Conservation (phyloP, 495 filamentous ascomycete species). For the Ramalina intermedia region DNA sequence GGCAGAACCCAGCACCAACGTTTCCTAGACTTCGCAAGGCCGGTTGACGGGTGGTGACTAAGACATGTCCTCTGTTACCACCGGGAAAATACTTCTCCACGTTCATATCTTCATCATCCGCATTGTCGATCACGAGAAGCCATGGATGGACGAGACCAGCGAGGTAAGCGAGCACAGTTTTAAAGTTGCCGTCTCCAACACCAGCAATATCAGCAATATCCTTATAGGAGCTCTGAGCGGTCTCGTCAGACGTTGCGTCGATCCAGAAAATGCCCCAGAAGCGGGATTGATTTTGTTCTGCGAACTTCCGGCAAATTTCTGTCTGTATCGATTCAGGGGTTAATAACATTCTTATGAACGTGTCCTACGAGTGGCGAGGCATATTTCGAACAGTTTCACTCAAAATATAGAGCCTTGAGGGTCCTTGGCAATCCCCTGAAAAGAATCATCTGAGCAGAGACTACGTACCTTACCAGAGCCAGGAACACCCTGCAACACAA, state of each 20-base stretch:
- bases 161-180: constrained; percentile 13
- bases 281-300: constrained; percentile 18
- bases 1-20: constrained; percentile 14
- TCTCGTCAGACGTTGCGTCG: constrained; percentile 18
- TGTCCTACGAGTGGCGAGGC: too few relatives aligned
- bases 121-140: constrained; percentile 14
- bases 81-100: constrained; percentile 22
- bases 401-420: too few relatives aligned
- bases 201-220: constrained; percentile 17
- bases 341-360: too few relatives aligned
- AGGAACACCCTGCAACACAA: constrained; percentile 21
- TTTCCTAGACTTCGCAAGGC: constrained; percentile 17
- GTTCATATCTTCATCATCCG: constrained; percentile 21
- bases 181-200: constrained; percentile 10
- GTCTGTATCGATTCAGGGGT: constrained; percentile 10
- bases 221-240: constrained; percentile 16
- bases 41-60: constrained; percentile 28
- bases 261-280: constrained; percentile 23
- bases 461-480: constrained; percentile 18
- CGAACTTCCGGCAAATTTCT: constrained; percentile 25
- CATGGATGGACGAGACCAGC: constrained; percentile 16
- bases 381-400: too few relatives aligned
- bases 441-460: too few relatives aligned
- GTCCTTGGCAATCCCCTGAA: too few relatives aligned
- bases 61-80: constrained; percentile 23